Base-by-base conservation (phyloP, 257 asterid genomes). In the Osmanthus fragrans region DNA sequence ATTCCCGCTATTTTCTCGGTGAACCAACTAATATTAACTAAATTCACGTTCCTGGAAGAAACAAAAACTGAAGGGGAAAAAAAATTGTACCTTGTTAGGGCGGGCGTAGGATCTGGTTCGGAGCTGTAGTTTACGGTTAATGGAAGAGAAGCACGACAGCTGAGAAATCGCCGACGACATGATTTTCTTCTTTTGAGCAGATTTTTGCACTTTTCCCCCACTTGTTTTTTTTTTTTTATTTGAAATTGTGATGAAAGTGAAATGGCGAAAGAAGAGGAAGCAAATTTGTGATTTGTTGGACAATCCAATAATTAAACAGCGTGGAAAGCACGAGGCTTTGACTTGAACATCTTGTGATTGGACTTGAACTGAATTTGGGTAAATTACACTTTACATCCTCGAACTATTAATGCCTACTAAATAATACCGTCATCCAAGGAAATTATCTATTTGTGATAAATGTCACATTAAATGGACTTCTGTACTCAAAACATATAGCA, bases 81-180 rank as follows among this genome's bases (percentile, higher is more conserved):
- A 15, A 49, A 63, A 27, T 60, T 19, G 11, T 51, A 81, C 87
- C 89, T 81, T 84, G 36, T 76, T 54, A 32, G 81, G 54, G 70
- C 42, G 54, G 2, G 81, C 77, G 49, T 30, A 79, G 73, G 81
- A 70, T 70, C 70, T 49, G 37, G 80, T 73, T 65, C 66, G 78
- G 80, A 74, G 65, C 18, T 37, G 76, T 2, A 64, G 67, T 68
- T 67, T 73, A 25, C 71, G 75, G 49, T 19, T 76, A 49, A 79
- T 63, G 74, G 76, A 79, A 56, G 84, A 71, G 74, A 83, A 84
- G 80, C 74, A 84, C 19, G 83, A 64, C 32, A 83, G 79, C 74
- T 81, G 86, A 74, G 78, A 76, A 60, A 81, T 74, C 54, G 86
- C 74, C 30, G 82, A 73, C 2, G 86, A 83, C 87, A 84, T 83